These are phyloP conservation scores for Penicillium roqueforti DNA, from an alignment of 495 filamentous ascomycete genomes.

Conservation along the genomic window DNA sequence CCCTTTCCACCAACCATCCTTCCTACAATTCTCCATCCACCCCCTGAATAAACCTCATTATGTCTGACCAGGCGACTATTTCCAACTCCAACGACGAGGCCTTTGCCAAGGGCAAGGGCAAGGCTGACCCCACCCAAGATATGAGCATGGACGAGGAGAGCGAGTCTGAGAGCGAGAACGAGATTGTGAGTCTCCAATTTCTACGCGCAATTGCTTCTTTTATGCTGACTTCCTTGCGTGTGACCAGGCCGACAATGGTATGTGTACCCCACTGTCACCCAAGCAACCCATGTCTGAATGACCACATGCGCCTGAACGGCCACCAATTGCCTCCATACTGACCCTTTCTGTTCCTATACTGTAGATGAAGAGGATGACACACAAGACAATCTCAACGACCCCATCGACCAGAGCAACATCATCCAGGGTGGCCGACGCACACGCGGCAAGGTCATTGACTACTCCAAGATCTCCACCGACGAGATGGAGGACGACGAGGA, in stretches of 20 bases:
- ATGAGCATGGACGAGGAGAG: conserved; percentile 66
- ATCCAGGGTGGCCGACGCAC: conserved; percentile 74
- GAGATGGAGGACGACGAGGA: conserved; percentile 73
- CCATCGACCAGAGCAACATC: conserved; percentile 87
- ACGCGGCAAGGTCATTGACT: conserved; percentile 78
- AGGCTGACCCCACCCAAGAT: conserved; percentile 49
- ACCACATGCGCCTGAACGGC: not conserved
- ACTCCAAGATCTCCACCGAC: conserved; percentile 68
- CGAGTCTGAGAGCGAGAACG: conserved; percentile 61
- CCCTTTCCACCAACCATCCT: conserved; percentile 5
- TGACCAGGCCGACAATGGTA: conserved; percentile 40
- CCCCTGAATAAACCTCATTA: conserved; percentile 20
- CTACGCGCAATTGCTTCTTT: not conserved
- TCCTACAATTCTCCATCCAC: conserved; percentile 4
- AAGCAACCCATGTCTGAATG: conserved; percentile 8
- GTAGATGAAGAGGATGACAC: conserved; percentile 63
- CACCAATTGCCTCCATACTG: conserved; percentile 8
- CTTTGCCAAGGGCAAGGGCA: conserved; percentile 57
- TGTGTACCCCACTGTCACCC: conserved; percentile 1
- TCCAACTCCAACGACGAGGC: conserved; percentile 37
- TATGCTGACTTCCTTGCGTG: conserved; percentile 4
- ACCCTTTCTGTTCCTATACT: conserved; percentile 3
- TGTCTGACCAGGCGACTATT: conserved; percentile 38
- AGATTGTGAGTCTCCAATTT: conserved; percentile 49
- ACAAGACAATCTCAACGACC: conserved; percentile 73